Evolutionary conservation across 768 basidiomycete genomes (phyloP).

Genomic region (Auricularia heimuer): DNA sequence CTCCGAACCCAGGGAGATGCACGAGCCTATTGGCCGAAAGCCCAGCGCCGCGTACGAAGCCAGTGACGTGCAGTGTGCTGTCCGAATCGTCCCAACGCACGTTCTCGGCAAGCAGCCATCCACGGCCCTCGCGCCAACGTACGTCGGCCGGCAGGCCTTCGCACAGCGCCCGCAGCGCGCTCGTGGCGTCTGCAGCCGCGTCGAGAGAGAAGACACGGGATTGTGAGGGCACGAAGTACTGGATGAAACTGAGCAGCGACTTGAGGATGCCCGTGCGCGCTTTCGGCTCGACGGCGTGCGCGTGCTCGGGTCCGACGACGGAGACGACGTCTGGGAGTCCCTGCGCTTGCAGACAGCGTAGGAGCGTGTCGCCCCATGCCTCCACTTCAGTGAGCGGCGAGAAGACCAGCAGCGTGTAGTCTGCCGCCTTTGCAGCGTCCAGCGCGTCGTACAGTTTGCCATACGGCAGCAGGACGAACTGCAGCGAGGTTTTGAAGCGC

Average conservation of each 20-base stretch:
- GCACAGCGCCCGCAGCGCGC: slow-evolving; percentile 64
- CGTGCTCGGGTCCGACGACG: slow-evolving; percentile 13
- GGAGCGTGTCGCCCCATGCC: slow-evolving; percentile 73
- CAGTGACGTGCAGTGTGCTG: slow-evolving; percentile 64
- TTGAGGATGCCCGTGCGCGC: slow-evolving; percentile 60
- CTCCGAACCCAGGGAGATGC: slow-evolving; percentile 80
- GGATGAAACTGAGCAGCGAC: slow-evolving; percentile 87
- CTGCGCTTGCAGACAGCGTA: slow-evolving; percentile 82
- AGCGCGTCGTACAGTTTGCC: slow-evolving; percentile 64
- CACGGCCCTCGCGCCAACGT: slow-evolving; percentile 72
- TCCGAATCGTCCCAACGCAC: slow-evolving; percentile 39
- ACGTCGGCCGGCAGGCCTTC: slow-evolving; percentile 77
- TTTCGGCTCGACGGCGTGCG: slow-evolving; percentile 32
- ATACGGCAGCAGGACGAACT: slow-evolving; percentile 73
- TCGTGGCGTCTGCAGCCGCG: slow-evolving; percentile 47
- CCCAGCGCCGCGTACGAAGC: slow-evolving; percentile 69
- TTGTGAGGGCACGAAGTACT: slow-evolving; percentile 87
- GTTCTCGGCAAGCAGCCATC: slow-evolving; percentile 67
- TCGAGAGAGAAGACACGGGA: slow-evolving; percentile 66
- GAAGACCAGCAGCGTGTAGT: slow-evolving; percentile 80
- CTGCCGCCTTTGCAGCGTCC: slow-evolving; percentile 78
- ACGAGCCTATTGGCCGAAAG: slow-evolving; percentile 78
- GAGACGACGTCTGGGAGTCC: slow-evolving; percentile 56
- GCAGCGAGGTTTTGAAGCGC: slow-evolving; percentile 83
- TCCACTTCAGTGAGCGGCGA: slow-evolving; percentile 79